These are phyloP conservation scores for Panicum hallii DNA, from an alignment of 202 grass and related monocot genomes.

Conservation along the genomic window DNA sequence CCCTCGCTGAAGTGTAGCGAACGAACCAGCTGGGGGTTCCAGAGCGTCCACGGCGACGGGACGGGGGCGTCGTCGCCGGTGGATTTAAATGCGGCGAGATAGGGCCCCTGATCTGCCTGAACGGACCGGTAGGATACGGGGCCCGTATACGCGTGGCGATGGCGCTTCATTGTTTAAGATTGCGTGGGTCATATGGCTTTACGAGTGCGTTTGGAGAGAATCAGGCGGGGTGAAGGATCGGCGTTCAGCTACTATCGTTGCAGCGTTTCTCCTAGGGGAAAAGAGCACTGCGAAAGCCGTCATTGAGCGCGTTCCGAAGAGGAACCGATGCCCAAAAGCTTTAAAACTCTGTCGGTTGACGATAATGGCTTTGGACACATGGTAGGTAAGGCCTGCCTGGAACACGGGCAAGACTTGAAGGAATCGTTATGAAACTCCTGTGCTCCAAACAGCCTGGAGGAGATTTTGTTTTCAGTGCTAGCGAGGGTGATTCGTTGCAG, in stretches of 20 bases:
- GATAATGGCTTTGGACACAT: background rate
- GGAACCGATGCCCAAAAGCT: background rate
- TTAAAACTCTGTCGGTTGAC: background rate
- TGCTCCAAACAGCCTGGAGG: background rate
- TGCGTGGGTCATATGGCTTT: slow-evolving; percentile 11
- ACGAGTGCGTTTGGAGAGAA: too few relatives aligned
- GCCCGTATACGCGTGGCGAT: slow-evolving; percentile 19
- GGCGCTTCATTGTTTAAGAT: slow-evolving; percentile 48
- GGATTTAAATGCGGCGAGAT: slow-evolving; percentile 34
- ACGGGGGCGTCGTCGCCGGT: background rate
- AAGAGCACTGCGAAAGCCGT: slow-evolving; percentile 13
- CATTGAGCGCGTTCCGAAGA: slow-evolving; percentile 1
- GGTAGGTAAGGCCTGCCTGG: background rate
- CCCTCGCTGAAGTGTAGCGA: slow-evolving; percentile 3
- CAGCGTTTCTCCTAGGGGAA: background rate
- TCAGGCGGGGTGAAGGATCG: background rate
- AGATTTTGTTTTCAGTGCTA: background rate
- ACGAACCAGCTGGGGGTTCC: background rate
- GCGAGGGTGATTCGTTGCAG: background rate
- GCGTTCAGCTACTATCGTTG: background rate
- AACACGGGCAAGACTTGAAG: background rate
- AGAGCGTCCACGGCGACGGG: slow-evolving; percentile 30
- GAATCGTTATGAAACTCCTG: background rate
- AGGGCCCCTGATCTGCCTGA: slow-evolving; percentile 44
- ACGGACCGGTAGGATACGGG: slow-evolving; percentile 34